Percentiles rank a stretch among this genome's conserved stretches.
Conservation (phyloP, 768 basidiomycete species). For the Daedalea quercina region DNA sequence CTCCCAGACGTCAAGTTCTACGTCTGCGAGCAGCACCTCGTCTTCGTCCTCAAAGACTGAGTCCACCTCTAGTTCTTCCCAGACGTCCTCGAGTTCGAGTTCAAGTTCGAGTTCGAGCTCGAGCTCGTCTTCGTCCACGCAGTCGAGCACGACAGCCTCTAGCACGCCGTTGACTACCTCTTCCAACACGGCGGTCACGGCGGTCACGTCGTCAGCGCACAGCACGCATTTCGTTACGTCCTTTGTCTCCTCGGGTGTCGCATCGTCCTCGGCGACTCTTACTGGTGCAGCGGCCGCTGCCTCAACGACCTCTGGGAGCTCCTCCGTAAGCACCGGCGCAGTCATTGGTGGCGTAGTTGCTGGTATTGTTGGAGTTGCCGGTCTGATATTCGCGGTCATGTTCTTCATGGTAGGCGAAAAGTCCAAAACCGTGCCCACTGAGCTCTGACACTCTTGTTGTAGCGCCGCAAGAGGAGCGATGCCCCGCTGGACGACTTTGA, state of each 20-base stretch:
- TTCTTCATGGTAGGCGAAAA: constrained; percentile 33
- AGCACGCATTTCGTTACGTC: not conserved
- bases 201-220: not conserved
- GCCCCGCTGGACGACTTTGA: constrained; percentile 35
- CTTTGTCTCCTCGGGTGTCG: not conserved
- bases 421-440: constrained; percentile 10
- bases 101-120: not conserved
- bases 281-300: constrained; percentile 7
- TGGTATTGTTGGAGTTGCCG: constrained; percentile 25
- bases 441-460: not conserved
- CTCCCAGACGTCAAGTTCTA: constrained; percentile 1
- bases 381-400: constrained; percentile 24
- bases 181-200: too few species aligned
- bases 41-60: constrained; percentile 4
- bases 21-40: constrained; percentile 1
- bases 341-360: constrained; percentile 30
- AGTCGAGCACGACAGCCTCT: not conserved
- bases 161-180: not conserved
- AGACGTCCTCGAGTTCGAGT: not conserved
- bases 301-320: not conserved
- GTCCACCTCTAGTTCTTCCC: constrained; percentile 1
- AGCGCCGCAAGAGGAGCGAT: constrained; percentile 31
- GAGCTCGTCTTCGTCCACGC: not conserved
- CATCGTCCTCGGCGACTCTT: not conserved
- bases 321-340: constrained; percentile 17